Evolutionary conservation across 179 eudicot species (phyloP), one percentile per base, ranked within the genome.

Genomic region (Gypsophila paniculata): DNA sequence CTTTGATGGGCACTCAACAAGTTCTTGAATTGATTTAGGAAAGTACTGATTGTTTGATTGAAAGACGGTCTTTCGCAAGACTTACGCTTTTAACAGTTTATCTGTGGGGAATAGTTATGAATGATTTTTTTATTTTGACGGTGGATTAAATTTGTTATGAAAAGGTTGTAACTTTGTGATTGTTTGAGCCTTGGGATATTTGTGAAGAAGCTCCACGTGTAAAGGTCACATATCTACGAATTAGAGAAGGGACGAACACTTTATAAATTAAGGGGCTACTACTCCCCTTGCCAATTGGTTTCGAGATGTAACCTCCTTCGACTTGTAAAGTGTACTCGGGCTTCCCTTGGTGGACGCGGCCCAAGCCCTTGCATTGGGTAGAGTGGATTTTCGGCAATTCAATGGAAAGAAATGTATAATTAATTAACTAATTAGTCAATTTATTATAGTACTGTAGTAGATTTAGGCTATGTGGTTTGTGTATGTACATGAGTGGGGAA

Each of bases 11-110:
- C 8, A 36, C 17, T 25, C 54, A 59, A 10, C 13, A 60, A 71
- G 39, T 59, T 38, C 8, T 53, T 73, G 61, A 22, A 52, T 64
- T 52, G 54, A 72, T 22, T 22, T 23, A 26, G 63, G 62, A 19
- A 42, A 65, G 2, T 55, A 5, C 36, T 68, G 44, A 26, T 68
- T 26, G 1, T 68, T 46, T 44, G 57, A 17, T 46, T 29, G 14
- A 29, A 29, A 29, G 34, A 29, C 34, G 34, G 34, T 29, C 34
- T 29, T 29, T 29, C 34, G 4, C 4, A 4, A 29, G 34, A 29
- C 34, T 1, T 29, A 29, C 34, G n/a, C n/a, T 4, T 29, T 29
- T 29, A 29, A 29, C 34, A 29, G 44, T 54, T 17, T 26, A 44
- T 55, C 57, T 25, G 39, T 5, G 38, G 48, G 44, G 49, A 73